Base-by-base conservation (phyloP, 352 stramenopile species). In the Phytopythium delawarense region DNA sequence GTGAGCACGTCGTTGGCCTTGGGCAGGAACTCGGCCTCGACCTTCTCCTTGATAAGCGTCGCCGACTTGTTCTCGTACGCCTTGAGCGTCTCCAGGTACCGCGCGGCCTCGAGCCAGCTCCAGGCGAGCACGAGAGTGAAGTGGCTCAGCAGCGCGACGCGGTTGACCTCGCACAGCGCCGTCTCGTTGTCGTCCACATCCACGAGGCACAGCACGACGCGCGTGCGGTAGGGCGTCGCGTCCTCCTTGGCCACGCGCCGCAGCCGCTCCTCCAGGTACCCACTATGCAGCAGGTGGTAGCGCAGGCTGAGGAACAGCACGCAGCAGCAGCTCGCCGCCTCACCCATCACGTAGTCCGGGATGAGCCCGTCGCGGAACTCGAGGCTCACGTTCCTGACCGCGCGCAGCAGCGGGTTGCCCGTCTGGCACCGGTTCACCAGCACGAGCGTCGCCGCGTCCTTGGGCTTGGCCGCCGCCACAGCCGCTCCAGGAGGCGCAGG, bases 71-170 rank as follows among this genome's bases (percentile, higher is more conserved):
- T 94, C 70, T 99, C 96, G 65, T 98, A 98, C 16, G 85, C 81
- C 75, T 98, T 98, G 57, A 98, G 91, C 23, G 96, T 98, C 81
- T 99, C 96, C 12, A 99, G 62, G 69, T 99, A 99, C 39, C 96
- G 77, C 52, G 94, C 96, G 35, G 90, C 92, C 71, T 99, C 96
- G 64, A 90, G 70, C 84, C 82, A 94, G 50, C 81, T 97, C 96
- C 96, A 99, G 12, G 92, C 79, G 37, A 99, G 70, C 49, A 99
- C 83, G 13, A 98, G 69, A 9, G 96, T 98, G 67, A 98, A 94
- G 64, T 96, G 82, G 59, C 94, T 94, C 48, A 91, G 69, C 42
- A 98, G 79, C 32, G 91, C 78, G 23, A 98, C 72, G 60, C 93
- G 87, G 72, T 98, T 99, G 53, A 99, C 86, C 61, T 98, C 86